A percentile compares a stretch with the other conserved stretches of the same genome.
Evolutionary conservation across 345 rosid genomes (phyloP).

Genomic region (Excoecaria cochinchinensis): DNA sequence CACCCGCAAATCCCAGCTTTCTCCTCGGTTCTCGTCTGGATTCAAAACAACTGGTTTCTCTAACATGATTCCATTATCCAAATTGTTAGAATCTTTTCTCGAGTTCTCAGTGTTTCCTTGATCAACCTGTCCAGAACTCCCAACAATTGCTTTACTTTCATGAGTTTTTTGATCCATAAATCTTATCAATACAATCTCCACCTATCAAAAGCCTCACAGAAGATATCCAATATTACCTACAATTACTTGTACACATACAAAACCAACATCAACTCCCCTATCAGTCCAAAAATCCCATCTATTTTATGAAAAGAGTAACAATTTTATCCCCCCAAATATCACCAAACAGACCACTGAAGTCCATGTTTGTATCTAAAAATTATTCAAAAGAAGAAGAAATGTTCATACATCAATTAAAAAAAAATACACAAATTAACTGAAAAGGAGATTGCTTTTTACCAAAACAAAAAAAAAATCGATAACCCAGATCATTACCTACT

Average conservation of each 20-base stretch:
- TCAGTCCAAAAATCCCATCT: background rate
- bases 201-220: conserved; percentile 13
- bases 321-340: background rate
- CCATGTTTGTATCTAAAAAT: background rate
- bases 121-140: background rate
- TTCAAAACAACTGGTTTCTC: background rate
- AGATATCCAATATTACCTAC: background rate
- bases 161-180: conserved; percentile 40
- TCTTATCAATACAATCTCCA: conserved; percentile 8
- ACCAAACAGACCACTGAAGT: background rate
- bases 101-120: background rate
- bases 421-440: background rate
- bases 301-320: background rate
- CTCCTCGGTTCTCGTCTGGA: conserved; percentile 9
- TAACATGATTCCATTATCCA: background rate
- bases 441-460: background rate
- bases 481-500: conserved; percentile 15
- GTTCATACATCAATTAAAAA: background rate
- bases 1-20: background rate
- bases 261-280: background rate
- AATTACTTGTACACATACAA: background rate
- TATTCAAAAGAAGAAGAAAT: background rate
- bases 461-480: background rate
- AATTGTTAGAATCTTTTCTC: conserved; percentile 4
- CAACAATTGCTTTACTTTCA: background rate